Evolutionary conservation across 2,329 filamentous ascomycete genomes (phyloP).

Genomic region (Ceratocystis alfenasii): DNA sequence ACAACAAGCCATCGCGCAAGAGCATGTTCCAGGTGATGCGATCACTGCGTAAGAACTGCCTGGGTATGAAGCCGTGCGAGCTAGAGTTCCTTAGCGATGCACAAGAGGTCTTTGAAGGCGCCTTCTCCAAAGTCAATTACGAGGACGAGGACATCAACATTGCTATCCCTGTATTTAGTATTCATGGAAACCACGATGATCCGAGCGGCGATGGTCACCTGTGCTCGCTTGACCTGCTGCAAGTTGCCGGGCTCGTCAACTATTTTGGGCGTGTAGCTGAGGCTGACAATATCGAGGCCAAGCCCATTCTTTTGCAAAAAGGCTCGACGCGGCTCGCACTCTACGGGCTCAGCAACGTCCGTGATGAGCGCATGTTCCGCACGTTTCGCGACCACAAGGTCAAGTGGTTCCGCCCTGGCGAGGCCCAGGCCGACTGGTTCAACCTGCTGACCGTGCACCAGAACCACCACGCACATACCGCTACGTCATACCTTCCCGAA

Average conservation of each 20-base stretch:
- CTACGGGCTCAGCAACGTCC: constrained; percentile 89
- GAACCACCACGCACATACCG: constrained; percentile 84
- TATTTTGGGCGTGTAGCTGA: constrained; percentile 90
- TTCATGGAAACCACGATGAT: constrained; percentile 97
- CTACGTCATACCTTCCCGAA: constrained; percentile 89
- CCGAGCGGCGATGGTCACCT: constrained; percentile 91
- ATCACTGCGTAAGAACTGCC: constrained; percentile 80
- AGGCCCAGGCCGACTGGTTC: constrained; percentile 63
- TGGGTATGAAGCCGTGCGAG: constrained; percentile 90
- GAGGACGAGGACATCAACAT: constrained; percentile 96
- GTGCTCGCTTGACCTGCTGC: constrained; percentile 80
- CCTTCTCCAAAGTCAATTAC: constrained; percentile 93
- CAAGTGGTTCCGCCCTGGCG: constrained; percentile 61
- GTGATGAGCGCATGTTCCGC: constrained; percentile 86
- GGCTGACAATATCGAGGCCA: constrained; percentile 84
- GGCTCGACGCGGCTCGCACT: constrained; percentile 83
- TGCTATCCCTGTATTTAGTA: constrained; percentile 93
- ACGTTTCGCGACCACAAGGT: constrained; percentile 90
- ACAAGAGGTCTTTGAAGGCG: constrained; percentile 76
- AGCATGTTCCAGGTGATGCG: constrained; percentile 97
- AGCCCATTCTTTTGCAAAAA: constrained; percentile 86
- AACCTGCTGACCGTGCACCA: constrained; percentile 92
- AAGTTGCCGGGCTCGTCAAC: constrained; percentile 83
- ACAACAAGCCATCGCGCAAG: constrained; percentile 93
- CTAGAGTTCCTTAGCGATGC: constrained; percentile 90